phyloP scores from a whole-genome alignment of 305 asterid species.

The Vinca major region DNA sequence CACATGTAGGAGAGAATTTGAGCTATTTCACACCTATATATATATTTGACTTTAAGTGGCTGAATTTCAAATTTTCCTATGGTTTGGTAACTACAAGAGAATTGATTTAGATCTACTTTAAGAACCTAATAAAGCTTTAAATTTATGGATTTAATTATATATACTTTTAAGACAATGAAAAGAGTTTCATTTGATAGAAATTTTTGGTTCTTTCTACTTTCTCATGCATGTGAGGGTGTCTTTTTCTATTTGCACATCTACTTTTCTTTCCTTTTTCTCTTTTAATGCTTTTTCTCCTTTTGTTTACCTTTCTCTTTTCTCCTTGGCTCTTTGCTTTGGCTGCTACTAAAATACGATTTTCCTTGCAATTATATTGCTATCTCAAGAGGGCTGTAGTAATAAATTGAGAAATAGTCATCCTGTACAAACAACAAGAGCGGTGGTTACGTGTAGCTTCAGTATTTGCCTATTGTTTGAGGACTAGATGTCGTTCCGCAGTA shows the following conservation, averaged over 20 bases:
- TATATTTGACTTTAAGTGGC: no score
- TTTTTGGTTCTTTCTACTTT: constrained; percentile 30
- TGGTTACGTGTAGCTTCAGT: constrained; percentile 13
- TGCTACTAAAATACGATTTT: constrained; percentile 8
- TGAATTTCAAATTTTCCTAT: no score
- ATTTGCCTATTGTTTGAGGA: constrained; percentile 11
- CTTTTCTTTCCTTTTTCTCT: constrained; percentile 12
- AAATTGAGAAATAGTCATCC: constrained; percentile 2
- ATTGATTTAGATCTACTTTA: constrained; percentile 24
- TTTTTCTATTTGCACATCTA: constrained; percentile 8
- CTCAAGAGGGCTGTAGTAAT: constrained; percentile 17
- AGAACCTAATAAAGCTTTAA: constrained; percentile 22
- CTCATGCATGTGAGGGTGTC: constrained; percentile 1
- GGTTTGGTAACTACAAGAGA: constrained; percentile 17
- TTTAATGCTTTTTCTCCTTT: constrained; percentile 13
- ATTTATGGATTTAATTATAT: no score
- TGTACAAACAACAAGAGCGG: not conserved
- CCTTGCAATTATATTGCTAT: constrained; percentile 15
- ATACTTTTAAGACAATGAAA: no score
- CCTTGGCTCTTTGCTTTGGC: constrained; percentile 12
- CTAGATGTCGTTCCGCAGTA: constrained; percentile 85
- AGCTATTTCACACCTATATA: no score
- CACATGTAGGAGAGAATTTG: no score
- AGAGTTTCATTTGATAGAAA: constrained; percentile 31
- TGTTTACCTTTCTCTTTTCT: constrained; percentile 19